phyloP scores from a whole-genome alignment of 257 asterid genomes.

The Solanum pennellii region DNA sequence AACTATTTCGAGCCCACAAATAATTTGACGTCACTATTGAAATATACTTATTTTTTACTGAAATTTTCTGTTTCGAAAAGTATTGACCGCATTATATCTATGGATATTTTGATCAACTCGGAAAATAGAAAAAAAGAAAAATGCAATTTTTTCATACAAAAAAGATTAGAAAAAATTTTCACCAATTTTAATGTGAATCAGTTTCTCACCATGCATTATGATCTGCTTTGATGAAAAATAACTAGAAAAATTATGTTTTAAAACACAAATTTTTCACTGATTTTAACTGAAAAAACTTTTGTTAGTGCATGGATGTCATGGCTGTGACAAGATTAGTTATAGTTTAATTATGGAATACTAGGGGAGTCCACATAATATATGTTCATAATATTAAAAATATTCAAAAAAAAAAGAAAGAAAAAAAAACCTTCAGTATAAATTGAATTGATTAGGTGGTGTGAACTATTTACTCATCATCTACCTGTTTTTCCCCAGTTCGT shows the following conservation, averaged over 20 bases:
- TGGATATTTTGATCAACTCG: no score
- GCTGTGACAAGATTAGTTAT: not conserved
- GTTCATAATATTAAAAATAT: not conserved
- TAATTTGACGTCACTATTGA: not conserved
- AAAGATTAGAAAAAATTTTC: rapidly evolving
- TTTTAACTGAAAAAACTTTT: not conserved
- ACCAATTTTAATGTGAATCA: no score
- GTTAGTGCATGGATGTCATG: not conserved
- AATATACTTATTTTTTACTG: no score
- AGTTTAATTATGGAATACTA: not conserved
- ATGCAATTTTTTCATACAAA: no score
- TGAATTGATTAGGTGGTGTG: not conserved
- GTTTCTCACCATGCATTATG: no score
- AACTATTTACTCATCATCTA: not conserved
- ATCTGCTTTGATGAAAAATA: no score
- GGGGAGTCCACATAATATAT: not conserved
- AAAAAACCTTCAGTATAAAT: not conserved
- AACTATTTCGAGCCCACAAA: not conserved
- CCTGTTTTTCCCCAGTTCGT: not conserved
- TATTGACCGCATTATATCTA: not conserved
- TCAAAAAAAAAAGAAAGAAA: not conserved
- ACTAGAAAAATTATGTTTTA: no score
- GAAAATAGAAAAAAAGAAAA: no score
- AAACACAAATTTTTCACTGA: not conserved
- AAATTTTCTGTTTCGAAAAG: not conserved